Conservation (phyloP, 2,329 filamentous ascomycete species). For the Cordyceps farinosa region DNA sequence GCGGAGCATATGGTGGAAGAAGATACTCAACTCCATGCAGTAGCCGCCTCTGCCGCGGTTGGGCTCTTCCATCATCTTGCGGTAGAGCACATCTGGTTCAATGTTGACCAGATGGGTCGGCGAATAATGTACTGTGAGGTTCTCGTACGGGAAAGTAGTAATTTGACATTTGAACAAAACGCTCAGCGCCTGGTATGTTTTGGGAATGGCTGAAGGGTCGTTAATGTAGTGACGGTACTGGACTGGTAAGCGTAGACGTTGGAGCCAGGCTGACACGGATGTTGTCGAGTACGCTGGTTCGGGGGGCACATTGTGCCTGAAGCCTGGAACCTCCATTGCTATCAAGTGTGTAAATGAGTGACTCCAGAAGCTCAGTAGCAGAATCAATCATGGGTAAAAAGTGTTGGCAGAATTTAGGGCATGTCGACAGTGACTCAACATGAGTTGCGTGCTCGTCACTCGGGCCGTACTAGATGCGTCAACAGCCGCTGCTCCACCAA, state of each 20-base stretch:
- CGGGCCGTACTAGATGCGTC: background rate
- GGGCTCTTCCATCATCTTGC: conserved; percentile 43
- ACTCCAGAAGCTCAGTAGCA: background rate
- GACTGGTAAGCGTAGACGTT: background rate
- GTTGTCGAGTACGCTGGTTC: background rate
- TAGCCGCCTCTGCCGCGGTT: conserved; percentile 51
- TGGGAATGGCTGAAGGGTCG: background rate
- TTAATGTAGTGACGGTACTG: background rate
- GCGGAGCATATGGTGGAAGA: conserved; percentile 52
- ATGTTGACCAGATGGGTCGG: conserved; percentile 38
- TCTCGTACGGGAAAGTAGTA: conserved; percentile 50
- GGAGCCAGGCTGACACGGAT: conserved; percentile 3
- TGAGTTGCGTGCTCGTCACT: background rate
- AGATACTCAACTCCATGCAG: conserved; percentile 57
- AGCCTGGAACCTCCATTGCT: background rate
- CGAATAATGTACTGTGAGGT: conserved; percentile 53
- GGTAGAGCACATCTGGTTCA: conserved; percentile 43
- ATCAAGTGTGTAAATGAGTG: background rate
- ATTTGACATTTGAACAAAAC: background rate
- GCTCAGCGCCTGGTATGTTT: background rate
- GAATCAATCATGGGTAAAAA: too few species aligned
- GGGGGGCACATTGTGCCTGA: background rate
- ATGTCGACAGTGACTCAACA: background rate
- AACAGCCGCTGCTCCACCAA: background rate
- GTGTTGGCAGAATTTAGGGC: background rate